Evolutionary conservation across 2,329 filamentous ascomycete genomes (phyloP).

Genomic region (Cladosporium sp.): DNA sequence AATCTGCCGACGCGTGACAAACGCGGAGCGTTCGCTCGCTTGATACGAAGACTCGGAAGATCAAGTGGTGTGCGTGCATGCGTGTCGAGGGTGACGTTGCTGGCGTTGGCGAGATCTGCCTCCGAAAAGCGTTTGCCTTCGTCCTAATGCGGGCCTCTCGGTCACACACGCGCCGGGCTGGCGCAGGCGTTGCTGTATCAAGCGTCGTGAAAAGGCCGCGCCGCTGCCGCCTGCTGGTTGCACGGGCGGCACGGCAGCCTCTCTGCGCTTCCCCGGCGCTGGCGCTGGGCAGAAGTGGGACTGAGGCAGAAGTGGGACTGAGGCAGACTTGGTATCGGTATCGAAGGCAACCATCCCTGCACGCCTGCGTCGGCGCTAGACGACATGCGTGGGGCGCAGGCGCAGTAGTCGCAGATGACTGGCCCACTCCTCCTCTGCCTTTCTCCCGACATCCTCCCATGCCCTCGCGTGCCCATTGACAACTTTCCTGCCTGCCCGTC

Average conservation of each 20-base stretch:
- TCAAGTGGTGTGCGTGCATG: too few relatives aligned
- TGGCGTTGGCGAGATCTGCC: too few relatives aligned
- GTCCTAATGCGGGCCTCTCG: too few relatives aligned
- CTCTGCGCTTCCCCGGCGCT: background rate
- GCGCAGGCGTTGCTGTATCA: too few relatives aligned
- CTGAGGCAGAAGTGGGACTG: too few relatives aligned
- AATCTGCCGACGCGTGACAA: background rate
- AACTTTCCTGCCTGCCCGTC: background rate
- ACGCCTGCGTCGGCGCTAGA: slow-evolving; percentile 5
- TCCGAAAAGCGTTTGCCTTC: too few relatives aligned
- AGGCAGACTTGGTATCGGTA: background rate
- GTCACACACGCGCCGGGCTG: too few relatives aligned
- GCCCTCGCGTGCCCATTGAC: slow-evolving; percentile 9
- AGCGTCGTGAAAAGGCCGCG: too few relatives aligned
- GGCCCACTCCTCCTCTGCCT: background rate
- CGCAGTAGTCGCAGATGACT: background rate
- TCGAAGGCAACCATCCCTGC: slow-evolving; percentile 11
- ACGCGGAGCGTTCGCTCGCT: background rate
- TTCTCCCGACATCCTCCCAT: background rate
- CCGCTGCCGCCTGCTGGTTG: background rate
- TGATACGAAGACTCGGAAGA: background rate
- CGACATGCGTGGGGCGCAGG: slow-evolving; percentile 5
- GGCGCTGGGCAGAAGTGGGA: background rate
- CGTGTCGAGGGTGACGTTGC: too few relatives aligned
- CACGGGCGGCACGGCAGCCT: slow-evolving; percentile 3